Percentiles rank a stretch among this genome's conserved stretches.
phyloP scores from a whole-genome alignment of 2,329 filamentous ascomycete species.

The Colletotrichum godetiae region DNA sequence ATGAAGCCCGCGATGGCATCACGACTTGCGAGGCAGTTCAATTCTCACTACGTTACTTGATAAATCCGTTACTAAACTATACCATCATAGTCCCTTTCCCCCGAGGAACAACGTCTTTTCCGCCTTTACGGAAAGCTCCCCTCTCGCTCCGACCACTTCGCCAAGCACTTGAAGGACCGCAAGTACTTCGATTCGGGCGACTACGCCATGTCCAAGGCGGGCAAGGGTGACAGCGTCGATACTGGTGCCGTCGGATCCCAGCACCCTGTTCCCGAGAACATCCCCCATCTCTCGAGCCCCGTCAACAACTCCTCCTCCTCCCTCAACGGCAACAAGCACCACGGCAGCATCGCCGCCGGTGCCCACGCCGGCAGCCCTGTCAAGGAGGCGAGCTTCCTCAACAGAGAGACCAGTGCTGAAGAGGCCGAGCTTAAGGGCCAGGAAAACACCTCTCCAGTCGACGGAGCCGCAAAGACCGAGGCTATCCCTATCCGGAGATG shows the following conservation, averaged over 20 bases:
- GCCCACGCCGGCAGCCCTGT: constrained; percentile 80
- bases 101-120: constrained; percentile 96
- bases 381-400: constrained; percentile 90
- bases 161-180: constrained; percentile 99
- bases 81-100: constrained; percentile 78
- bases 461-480: constrained; percentile 47
- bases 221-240: constrained; percentile 94
- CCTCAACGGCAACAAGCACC: constrained; percentile 34
- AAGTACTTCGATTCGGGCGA: constrained; percentile 99
- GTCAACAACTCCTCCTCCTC: constrained; percentile 48
- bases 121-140: constrained; percentile 98
- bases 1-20: constrained; percentile 17
- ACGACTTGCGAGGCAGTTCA: not conserved
- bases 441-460: constrained; percentile 14
- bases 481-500: constrained; percentile 75
- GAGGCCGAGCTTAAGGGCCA: constrained; percentile 45
- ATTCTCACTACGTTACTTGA: not conserved
- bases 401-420: constrained; percentile 82
- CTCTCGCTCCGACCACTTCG: constrained; percentile 93
- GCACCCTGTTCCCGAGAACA: constrained; percentile 95
- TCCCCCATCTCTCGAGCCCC: constrained; percentile 86
- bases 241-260: constrained; percentile 94
- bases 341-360: constrained; percentile 45
- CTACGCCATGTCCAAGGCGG: constrained; percentile 96
- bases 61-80: constrained; percentile 37